Base-by-base conservation (phyloP, 257 asterid genomes). In the Nicotiana paniculata region DNA sequence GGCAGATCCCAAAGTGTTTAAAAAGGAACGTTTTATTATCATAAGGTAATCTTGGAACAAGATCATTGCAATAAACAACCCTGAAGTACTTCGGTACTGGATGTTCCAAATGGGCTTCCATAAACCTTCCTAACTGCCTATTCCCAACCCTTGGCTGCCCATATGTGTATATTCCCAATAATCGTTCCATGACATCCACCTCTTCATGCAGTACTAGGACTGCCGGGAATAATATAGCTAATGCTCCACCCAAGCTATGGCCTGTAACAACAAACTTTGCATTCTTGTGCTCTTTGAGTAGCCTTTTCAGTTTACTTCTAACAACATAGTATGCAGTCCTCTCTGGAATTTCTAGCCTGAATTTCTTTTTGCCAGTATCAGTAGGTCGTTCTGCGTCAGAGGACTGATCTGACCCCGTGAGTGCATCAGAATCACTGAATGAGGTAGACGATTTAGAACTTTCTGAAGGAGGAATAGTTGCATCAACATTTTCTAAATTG, bases 171-270 rank as follows among this genome's bases (percentile, higher is more conserved):
- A 96, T 86, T 0, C 93, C 93, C 70, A 89, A 81, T 81, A 96
- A 77, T 33, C 93, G 87, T 76, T 88, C 79, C 97, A 93, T 83
- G 79, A 90, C 5, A 82, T 86, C 89, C 87, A 88, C 86, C 87
- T 96, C 97, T 77, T 88, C 83, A 5, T 92, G 97, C 87, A 94
- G 85, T 77, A 88, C 88, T 4, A 94, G 86, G 85, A 96, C 89
- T 0, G 93, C 89, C 0, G 98, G 97, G 90, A 94, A 92, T 88
- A 96, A 46, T 85, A 96, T 90, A 13, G 99, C 97, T 30, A 96
- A 86, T 18, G 99, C 98, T 82, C 98, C 99, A 15, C 99, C 99
- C 43, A 96, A 87, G 84, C 99, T 96, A 84, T 96, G 99, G 39
- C 99, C 99, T 0, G 97, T 94, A 28, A 93, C 93, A 17, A 93